Percentiles rank a stretch among this genome's conserved stretches.
phyloP scores from a whole-genome alignment of 2,329 filamentous ascomycete species.

The Cladophialophora exuberans region DNA sequence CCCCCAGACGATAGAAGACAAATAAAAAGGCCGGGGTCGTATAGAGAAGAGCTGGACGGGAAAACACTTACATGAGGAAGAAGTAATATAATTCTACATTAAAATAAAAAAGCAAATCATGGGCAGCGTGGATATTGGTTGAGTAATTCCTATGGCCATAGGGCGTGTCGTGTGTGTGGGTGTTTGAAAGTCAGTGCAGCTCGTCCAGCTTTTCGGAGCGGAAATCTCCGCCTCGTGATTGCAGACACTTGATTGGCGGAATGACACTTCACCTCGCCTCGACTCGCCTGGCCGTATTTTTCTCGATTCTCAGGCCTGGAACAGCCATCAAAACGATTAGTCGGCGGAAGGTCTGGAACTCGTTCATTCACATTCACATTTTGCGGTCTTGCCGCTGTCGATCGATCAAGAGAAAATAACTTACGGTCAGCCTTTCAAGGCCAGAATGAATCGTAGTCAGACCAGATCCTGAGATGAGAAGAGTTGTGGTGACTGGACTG shows the following conservation, averaged over 20 bases:
- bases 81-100: background rate
- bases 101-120: background rate
- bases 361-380: too few species aligned
- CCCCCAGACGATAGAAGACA: too few species aligned
- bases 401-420: too few species aligned
- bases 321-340: too few species aligned
- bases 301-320: too few species aligned
- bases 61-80: background rate
- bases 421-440: too few species aligned
- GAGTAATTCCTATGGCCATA: too few species aligned
- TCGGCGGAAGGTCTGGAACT: too few species aligned
- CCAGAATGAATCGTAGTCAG: background rate
- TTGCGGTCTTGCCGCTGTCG: too few species aligned
- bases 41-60: background rate
- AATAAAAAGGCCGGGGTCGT: too few species aligned
- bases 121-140: background rate
- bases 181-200: background rate
- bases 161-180: background rate
- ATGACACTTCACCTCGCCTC: too few species aligned
- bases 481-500: slow-evolving; percentile 82
- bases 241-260: background rate
- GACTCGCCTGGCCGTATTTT: too few species aligned
- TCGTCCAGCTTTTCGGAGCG: background rate
- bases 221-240: background rate
- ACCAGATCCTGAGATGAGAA: slow-evolving; percentile 44